Conservation (phyloP, 116 monocot genomes). For the Papilionanthe hybrid region DNA sequence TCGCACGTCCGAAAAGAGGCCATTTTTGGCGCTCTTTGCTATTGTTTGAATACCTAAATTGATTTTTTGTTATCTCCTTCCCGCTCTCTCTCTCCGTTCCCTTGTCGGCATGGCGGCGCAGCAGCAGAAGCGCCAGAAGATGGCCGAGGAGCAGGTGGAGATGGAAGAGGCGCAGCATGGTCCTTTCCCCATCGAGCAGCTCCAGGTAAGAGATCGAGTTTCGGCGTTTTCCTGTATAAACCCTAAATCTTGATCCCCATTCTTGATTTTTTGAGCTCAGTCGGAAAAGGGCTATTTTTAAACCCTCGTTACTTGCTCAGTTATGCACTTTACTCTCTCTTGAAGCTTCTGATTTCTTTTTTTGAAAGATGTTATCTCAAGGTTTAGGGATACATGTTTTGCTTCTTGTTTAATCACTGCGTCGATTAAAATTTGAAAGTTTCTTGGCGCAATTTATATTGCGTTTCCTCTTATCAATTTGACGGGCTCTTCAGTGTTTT, state of each 20-base stretch:
- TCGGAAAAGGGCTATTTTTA: neutral
- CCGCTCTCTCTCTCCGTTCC: constrained; percentile 7
- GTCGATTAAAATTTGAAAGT: neutral
- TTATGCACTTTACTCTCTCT: neutral
- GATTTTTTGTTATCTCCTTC: neutral
- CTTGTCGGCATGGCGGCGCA: constrained; percentile 40
- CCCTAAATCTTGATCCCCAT: constrained; percentile 16
- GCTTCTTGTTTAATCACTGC: neutral
- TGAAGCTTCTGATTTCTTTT: neutral
- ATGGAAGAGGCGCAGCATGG: constrained; percentile 73
- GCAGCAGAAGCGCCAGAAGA: constrained; percentile 47
- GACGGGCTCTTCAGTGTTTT: neutral
- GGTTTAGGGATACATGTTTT: neutral
- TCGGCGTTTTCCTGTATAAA: neutral
- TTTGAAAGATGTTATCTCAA: neutral
- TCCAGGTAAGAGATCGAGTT: constrained; percentile 49
- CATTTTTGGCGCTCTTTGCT: constrained; percentile 23
- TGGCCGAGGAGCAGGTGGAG: constrained; percentile 47
- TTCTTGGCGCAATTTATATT: neutral
- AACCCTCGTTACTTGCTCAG: neutral
- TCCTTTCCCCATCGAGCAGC: constrained; percentile 85
- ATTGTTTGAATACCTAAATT: constrained; percentile 14
- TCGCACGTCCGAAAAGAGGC: neutral
- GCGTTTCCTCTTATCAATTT: neutral
- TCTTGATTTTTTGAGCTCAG: neutral